A percentile compares a stretch with the other conserved stretches of the same genome.
Conservation (phyloP, 1,284 basidiomycete genomes). For the Heliocybe sulcata region DNA sequence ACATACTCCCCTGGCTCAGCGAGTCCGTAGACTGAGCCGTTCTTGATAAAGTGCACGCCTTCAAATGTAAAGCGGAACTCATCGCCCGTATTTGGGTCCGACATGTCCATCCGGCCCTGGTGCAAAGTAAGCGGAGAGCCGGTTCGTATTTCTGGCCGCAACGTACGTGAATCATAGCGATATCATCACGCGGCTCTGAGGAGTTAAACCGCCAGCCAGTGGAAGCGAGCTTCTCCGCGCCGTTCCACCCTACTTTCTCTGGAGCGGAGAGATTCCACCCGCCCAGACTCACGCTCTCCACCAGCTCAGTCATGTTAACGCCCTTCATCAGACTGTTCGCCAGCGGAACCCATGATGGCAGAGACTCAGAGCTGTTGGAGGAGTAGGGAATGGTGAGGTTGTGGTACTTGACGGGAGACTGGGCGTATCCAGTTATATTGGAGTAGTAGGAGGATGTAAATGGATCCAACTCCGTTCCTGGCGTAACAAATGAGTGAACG, state of each 20-base stretch:
- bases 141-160: background rate
- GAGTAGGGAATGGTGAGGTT: slow-evolving; percentile 49
- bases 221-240: slow-evolving; percentile 49
- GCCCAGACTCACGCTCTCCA: slow-evolving; percentile 31
- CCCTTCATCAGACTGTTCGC: slow-evolving; percentile 41
- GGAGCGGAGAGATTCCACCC: slow-evolving; percentile 66
- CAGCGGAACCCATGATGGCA: slow-evolving; percentile 37
- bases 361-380: slow-evolving; percentile 16
- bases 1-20: slow-evolving; percentile 61
- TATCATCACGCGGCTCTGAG: slow-evolving; percentile 28
- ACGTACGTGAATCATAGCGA: slow-evolving; percentile 61
- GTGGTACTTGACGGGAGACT: slow-evolving; percentile 49
- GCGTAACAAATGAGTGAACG: slow-evolving; percentile 40
- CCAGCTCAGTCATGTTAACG: slow-evolving; percentile 40
- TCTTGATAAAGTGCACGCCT: slow-evolving; percentile 71
- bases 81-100: slow-evolving; percentile 38
- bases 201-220: slow-evolving; percentile 17
- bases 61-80: slow-evolving; percentile 66
- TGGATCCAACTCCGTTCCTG: slow-evolving; percentile 39
- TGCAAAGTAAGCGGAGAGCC: slow-evolving; percentile 2
- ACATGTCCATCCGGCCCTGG: slow-evolving; percentile 67
- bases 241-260: slow-evolving; percentile 54
- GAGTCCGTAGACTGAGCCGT: slow-evolving; percentile 74
- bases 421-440: slow-evolving; percentile 73
- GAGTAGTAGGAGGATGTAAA: slow-evolving; percentile 52